Evolutionary conservation across 768 basidiomycete species (phyloP).

Genomic region (Termitomyces bulborhizus): DNA sequence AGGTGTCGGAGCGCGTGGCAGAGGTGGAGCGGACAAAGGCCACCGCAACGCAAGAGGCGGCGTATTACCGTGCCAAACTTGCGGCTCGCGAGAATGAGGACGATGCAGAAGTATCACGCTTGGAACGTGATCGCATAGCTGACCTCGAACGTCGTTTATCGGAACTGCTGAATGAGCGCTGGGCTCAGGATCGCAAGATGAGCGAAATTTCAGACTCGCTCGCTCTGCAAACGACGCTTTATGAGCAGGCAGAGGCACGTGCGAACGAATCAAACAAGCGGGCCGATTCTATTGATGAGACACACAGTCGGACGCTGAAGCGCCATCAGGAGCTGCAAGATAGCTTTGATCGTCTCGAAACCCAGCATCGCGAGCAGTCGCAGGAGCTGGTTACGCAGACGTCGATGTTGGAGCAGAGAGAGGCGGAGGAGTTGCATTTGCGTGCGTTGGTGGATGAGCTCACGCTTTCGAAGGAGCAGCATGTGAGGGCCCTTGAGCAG

Average conservation of each 20-base stretch:
- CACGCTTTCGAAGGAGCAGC: constrained; percentile 66
- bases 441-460: constrained; percentile 71
- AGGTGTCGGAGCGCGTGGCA: constrained; percentile 68
- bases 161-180: constrained; percentile 54
- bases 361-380: constrained; percentile 66
- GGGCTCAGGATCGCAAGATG: constrained; percentile 62
- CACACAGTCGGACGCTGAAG: constrained; percentile 56
- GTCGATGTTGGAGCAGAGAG: constrained; percentile 68
- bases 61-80: constrained; percentile 94
- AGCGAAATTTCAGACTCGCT: constrained; percentile 68
- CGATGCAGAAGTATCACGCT: constrained; percentile 53
- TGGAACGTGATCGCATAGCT: constrained; percentile 73
- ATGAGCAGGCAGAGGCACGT: constrained; percentile 74
- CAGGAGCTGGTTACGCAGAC: constrained; percentile 70
- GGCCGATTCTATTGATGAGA: constrained; percentile 66
- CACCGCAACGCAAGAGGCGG: constrained; percentile 87
- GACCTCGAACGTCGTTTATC: constrained; percentile 73
- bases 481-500: constrained; percentile 84
- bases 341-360: constrained; percentile 52
- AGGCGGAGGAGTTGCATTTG: constrained; percentile 66
- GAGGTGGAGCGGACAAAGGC: constrained; percentile 74
- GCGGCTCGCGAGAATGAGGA: constrained; percentile 73
- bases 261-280: constrained; percentile 70
- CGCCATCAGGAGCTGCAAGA: constrained; percentile 69
- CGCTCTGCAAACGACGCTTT: constrained; percentile 70